Evolutionary conservation across 495 filamentous ascomycete species (phyloP).

Genomic region (Viridothelium virens): DNA sequence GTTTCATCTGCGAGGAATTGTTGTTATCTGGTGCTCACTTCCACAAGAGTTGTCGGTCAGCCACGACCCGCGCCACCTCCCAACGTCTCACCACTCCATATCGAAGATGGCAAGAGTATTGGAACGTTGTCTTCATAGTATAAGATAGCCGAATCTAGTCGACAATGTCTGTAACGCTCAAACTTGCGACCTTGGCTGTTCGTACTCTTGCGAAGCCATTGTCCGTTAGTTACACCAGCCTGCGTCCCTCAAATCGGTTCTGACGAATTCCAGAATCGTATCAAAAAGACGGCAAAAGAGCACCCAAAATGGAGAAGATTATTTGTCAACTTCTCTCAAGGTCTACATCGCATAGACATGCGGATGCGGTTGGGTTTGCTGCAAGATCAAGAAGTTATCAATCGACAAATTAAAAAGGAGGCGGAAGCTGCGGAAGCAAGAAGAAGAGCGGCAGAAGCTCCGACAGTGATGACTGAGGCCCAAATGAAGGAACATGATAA

Average conservation of each 20-base stretch:
- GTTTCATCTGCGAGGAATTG: neutral
- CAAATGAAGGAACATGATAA: conserved; percentile 49
- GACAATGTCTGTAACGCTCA: conserved; percentile 57
- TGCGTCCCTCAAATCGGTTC: conserved; percentile 8
- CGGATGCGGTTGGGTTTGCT: conserved; percentile 75
- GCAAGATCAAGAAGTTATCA: conserved; percentile 62
- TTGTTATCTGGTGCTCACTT: too few relatives aligned
- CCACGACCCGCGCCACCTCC: neutral
- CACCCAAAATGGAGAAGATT: conserved; percentile 79
- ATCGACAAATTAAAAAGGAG: conserved; percentile 43
- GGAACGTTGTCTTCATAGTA: neutral
- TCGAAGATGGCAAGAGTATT: neutral
- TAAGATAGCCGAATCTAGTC: neutral
- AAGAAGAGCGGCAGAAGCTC: conserved; percentile 55
- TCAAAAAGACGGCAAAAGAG: conserved; percentile 90
- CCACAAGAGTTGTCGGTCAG: neutral
- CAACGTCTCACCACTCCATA: neutral
- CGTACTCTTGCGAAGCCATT: conserved; percentile 67
- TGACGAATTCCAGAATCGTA: conserved; percentile 59
- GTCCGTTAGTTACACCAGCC: conserved; percentile 45
- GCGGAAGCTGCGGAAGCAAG: conserved; percentile 42
- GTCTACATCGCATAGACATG: conserved; percentile 91
- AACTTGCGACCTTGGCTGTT: conserved; percentile 60
- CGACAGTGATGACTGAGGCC: conserved; percentile 74
- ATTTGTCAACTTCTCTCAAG: conserved; percentile 70